phyloP scores from a whole-genome alignment of 139 green algal species.

The Dunaliella sp. region DNA sequence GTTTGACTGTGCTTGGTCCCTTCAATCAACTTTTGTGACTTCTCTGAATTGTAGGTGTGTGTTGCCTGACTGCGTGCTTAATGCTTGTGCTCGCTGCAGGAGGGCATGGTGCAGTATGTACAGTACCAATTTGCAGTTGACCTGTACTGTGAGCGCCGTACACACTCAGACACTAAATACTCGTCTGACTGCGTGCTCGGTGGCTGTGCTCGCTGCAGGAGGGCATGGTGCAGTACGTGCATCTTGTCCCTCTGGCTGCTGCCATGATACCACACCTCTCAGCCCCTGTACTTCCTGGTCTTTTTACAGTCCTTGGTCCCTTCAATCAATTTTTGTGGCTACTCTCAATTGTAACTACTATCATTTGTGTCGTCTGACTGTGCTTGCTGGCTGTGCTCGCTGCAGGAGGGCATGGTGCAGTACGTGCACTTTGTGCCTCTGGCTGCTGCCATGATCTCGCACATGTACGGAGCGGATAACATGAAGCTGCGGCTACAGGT shows the following conservation, averaged over 20 bases:
- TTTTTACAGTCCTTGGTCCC: neutral
- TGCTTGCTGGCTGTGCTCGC: neutral
- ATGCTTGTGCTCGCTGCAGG: no score
- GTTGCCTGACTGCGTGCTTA: no score
- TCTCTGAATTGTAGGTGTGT: no score
- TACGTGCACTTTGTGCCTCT: conserved; percentile 45
- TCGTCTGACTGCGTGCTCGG: no score
- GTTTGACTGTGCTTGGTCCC: no score
- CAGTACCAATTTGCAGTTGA: no score
- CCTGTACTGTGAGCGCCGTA: no score
- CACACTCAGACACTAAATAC: no score
- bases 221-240: neutral
- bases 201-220: no score
- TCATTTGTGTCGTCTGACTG: neutral
- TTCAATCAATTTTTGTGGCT: neutral
- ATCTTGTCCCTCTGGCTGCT: neutral
- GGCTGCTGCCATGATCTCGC: conserved; percentile 35
- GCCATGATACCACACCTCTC: neutral
- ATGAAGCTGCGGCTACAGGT: conserved; percentile 42
- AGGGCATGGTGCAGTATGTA: neutral
- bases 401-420: conserved; percentile 32
- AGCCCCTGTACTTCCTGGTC: neutral
- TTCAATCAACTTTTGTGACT: no score
- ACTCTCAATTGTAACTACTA: neutral
- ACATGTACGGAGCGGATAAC: conserved; percentile 38